Base-by-base conservation (phyloP, 495 filamentous ascomycete genomes). In the Xylaria nigripes region DNA sequence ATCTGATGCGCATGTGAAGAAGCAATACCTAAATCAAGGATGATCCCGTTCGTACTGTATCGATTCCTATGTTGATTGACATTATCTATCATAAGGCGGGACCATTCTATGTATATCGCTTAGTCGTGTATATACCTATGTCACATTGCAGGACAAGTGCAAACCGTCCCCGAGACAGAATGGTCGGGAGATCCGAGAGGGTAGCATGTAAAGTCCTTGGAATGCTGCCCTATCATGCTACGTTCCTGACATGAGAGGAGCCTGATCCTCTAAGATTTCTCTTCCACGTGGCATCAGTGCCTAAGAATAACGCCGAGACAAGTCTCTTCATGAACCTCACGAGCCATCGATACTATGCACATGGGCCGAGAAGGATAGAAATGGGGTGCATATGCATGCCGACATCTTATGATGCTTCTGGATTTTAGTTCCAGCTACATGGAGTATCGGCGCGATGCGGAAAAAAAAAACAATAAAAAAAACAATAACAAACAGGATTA, bases 251-350 rank as follows among this genome's bases (percentile, higher is more conserved):
- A 22, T 24, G 42, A 27, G 19, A 46, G n/a, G 29, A 32, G 32
- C 16, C 15, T 12, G 32, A 36, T 36, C 32, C 34, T 30, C 19
- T 18, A 48, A 36, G 32, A 36, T 36, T 25, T 22, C 42, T 32
- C 44, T 29, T 42, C 44, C 51, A 54, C 51, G 51, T 54, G 51
- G 51, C 45, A 41, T 38, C 16, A 45, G 15, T 6, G 44, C 46
- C 51, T 48, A 54, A 54, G 30, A 48, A 54, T 48, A 54, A 48
- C 32, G 30, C 18, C 13, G 51, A 40, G 43, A 54, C 51, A 34
- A 43, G 48, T 54, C 44, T 41, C 45, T 27, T 54, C n/a, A 42
- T 30, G 16, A 45, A 54, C 42, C 44, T 41, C 44, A 45, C 51
- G 32, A 48, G 51, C 21, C 8, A 16, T 36, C 36, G 41, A 18